Evolutionary conservation across 2,329 filamentous ascomycete species (phyloP).

Genomic region (Tolypocladium sp.): DNA sequence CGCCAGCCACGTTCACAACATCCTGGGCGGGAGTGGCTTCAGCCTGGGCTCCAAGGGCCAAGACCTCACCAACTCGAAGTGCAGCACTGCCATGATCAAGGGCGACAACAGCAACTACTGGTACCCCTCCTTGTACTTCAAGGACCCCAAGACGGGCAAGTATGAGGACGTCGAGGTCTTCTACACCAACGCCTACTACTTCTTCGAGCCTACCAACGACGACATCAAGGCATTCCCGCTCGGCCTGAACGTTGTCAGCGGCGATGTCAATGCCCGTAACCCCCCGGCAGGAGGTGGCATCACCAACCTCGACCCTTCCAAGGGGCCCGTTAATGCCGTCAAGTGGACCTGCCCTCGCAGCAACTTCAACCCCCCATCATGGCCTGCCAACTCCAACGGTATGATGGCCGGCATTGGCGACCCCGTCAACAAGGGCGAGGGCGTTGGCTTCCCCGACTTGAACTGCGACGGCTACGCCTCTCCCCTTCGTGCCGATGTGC

Average conservation of each 20-base stretch:
- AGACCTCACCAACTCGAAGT: slow-evolving; percentile 50
- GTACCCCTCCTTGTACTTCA: slow-evolving; percentile 63
- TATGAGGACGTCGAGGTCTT: slow-evolving; percentile 60
- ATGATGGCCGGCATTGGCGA: slow-evolving; percentile 45
- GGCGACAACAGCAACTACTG: slow-evolving; percentile 70
- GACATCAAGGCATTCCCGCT: slow-evolving; percentile 60
- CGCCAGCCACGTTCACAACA: slow-evolving; percentile 57
- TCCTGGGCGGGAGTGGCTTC: slow-evolving; percentile 65
- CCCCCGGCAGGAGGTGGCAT: slow-evolving; percentile 44
- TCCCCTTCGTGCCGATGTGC: slow-evolving; percentile 55
- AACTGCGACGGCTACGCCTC: slow-evolving; percentile 56
- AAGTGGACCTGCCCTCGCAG: slow-evolving; percentile 55
- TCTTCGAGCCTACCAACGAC: slow-evolving; percentile 57
- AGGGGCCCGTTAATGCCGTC: slow-evolving; percentile 42
- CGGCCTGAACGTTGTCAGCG: slow-evolving; percentile 63
- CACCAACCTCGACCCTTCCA: slow-evolving; percentile 39
- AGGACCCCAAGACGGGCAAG: slow-evolving; percentile 49
- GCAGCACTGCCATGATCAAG: slow-evolving; percentile 60
- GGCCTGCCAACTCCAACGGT: slow-evolving; percentile 46
- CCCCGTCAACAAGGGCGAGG: slow-evolving; percentile 43
- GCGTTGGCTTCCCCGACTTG: slow-evolving; percentile 59
- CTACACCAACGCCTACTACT: slow-evolving; percentile 72
- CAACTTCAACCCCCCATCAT: slow-evolving; percentile 38
- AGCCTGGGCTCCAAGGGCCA: slow-evolving; percentile 51
- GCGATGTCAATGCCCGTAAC: slow-evolving; percentile 49